Percentiles rank a stretch among this genome's conserved stretches.
phyloP scores from a whole-genome alignment of 805 yeast species.

The Blastobotrys parvus region DNA sequence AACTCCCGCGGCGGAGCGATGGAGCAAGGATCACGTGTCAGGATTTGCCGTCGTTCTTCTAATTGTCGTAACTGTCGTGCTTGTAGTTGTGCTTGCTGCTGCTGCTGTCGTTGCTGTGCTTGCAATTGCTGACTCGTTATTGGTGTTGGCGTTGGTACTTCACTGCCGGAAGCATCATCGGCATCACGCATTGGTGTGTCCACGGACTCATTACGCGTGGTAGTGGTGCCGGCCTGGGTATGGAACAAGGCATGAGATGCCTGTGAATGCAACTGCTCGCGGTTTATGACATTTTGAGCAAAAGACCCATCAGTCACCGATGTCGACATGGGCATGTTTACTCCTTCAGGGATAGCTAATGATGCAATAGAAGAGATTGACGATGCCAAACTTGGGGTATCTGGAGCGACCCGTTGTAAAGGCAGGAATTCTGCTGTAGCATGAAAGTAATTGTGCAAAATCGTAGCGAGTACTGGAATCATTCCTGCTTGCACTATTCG shows the following conservation, averaged over 20 bases:
- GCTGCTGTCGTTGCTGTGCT: constrained; percentile 1
- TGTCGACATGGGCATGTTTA: constrained; percentile 11
- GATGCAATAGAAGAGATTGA: too few species aligned
- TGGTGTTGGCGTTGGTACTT: not conserved
- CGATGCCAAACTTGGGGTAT: not conserved
- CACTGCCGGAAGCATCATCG: constrained; percentile 1
- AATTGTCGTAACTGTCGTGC: too few species aligned
- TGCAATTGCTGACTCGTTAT: not conserved
- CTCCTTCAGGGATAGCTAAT: too few species aligned
- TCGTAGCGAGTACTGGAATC: constrained; percentile 83
- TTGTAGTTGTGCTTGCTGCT: too few species aligned
- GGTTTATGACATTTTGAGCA: constrained; percentile 1
- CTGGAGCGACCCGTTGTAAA: constrained; percentile 1
- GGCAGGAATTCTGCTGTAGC: too few species aligned
- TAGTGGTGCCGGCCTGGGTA: constrained; percentile 10
- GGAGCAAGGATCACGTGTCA: too few species aligned
- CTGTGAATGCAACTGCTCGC: constrained; percentile 15
- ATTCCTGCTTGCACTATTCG: constrained; percentile 89
- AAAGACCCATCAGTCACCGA: constrained; percentile 12
- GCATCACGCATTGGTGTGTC: too few species aligned
- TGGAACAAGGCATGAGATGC: constrained; percentile 19
- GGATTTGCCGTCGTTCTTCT: too few species aligned
- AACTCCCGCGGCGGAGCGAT: constrained; percentile 1
- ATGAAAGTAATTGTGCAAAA: constrained; percentile 71
- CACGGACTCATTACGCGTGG: not conserved